Conservation (phyloP, 1,284 basidiomycete genomes). For the Phlebopus sp. region DNA sequence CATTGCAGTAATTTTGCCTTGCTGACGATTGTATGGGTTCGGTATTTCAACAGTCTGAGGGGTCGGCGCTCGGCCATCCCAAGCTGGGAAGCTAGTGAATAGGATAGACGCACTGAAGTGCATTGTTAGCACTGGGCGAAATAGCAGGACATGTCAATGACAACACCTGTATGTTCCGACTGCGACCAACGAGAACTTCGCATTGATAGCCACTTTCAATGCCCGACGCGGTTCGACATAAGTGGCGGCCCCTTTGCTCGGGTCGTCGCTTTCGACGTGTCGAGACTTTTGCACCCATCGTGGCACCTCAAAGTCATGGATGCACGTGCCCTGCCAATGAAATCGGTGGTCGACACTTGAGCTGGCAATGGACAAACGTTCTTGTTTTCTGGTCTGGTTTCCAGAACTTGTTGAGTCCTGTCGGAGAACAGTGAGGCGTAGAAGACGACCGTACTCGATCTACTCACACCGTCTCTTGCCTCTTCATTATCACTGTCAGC, state of each 20-base stretch:
- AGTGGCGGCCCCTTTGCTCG: constrained; percentile 29
- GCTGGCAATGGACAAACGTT: constrained; percentile 7
- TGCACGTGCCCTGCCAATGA: constrained; percentile 65
- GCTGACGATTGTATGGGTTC: constrained; percentile 52
- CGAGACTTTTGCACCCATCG: constrained; percentile 74
- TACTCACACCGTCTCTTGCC: constrained; percentile 16
- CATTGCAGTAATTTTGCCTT: constrained; percentile 74
- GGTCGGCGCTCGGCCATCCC: constrained; percentile 49
- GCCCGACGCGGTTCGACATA: constrained; percentile 69
- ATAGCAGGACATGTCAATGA: constrained; percentile 1
- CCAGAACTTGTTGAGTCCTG: constrained; percentile 12
- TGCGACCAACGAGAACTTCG: constrained; percentile 82
- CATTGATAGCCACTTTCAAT: constrained; percentile 70
- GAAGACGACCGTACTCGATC: constrained; percentile 3
- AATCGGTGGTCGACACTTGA: constrained; percentile 24
- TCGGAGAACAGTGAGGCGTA: background rate
- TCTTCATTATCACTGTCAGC: constrained; percentile 8
- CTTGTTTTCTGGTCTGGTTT: constrained; percentile 9
- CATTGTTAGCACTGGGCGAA: constrained; percentile 1
- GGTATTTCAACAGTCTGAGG: constrained; percentile 56
- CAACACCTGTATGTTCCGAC: constrained; percentile 74
- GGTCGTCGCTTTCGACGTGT: constrained; percentile 44
- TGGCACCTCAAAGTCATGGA: constrained; percentile 66
- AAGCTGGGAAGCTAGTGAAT: constrained; percentile 62
- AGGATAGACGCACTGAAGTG: constrained; percentile 55